These are phyloP conservation scores for Malus asiatica DNA, from an alignment of 306 rosid species.

Conservation along the genomic window DNA sequence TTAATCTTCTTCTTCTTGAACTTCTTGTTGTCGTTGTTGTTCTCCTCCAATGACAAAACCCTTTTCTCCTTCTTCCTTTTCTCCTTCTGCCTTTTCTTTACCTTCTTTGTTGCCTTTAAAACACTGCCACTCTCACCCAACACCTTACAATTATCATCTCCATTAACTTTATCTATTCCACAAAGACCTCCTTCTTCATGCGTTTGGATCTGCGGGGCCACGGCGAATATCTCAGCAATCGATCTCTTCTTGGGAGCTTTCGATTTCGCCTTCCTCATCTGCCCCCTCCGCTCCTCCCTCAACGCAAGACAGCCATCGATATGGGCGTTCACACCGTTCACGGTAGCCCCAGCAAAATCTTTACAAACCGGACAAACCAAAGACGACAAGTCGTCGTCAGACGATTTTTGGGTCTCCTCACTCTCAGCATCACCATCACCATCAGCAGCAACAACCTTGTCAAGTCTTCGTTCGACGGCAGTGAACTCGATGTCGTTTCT, in stretches of 20 bases:
- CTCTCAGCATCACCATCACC: background rate
- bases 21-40: slow-evolving; percentile 18
- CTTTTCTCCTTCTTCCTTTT: slow-evolving; percentile 36
- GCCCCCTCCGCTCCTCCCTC: slow-evolving; percentile 32
- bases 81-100: slow-evolving; percentile 29
- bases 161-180: background rate
- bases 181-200: slow-evolving; percentile 1
- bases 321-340: slow-evolving; percentile 55
- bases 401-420: slow-evolving; percentile 17
- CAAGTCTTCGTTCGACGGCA: background rate
- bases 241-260: slow-evolving; percentile 76
- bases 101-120: slow-evolving; percentile 30
- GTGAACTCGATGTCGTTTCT: slow-evolving; percentile 8
- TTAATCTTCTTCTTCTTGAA: slow-evolving; percentile 29
- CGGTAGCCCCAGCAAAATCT: slow-evolving; percentile 46
- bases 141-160: slow-evolving; percentile 13
- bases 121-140: slow-evolving; percentile 11
- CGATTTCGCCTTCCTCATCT: slow-evolving; percentile 36
- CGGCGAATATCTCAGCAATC: slow-evolving; percentile 75
- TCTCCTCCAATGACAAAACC: slow-evolving; percentile 14
- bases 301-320: slow-evolving; percentile 54
- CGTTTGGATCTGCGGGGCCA: slow-evolving; percentile 63
- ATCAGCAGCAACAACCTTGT: background rate
- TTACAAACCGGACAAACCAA: slow-evolving; percentile 70
- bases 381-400: slow-evolving; percentile 14